Evolutionary conservation across 2,329 filamentous ascomycete species (phyloP), one percentile per base, ranked within the genome.

Genomic region (Arthrobotrys iridis): DNA sequence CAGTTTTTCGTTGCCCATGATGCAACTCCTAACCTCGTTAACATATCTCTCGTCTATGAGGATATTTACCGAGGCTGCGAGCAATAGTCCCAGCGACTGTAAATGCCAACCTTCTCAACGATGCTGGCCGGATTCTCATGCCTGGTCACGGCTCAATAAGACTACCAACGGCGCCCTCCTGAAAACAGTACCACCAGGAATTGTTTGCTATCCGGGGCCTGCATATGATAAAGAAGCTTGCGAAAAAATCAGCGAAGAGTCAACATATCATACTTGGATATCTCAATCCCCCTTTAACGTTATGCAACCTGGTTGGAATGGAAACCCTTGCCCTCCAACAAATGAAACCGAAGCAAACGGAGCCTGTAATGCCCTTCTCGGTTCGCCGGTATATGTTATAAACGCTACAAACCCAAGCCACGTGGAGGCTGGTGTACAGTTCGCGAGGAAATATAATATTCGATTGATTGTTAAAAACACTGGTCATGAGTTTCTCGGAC

Each of bases 401-500:
- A 76, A 80, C n/a, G 81, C 80, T 15, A 76, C 82, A 30, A 80
- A 77, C 1, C 74, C 79, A 1, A 57, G 77, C 20, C 77, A 83
- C 50, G 80, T 84, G 68, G 81, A 83, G 76, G 73, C 80, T n/a
- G 81, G 81, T 8, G 82, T 84, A 10, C 79, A 77, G 3, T 84
- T 83, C 67, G 82, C 80, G 1, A 79, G 76, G 20, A 72, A 76
- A 52, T 77, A 81, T 72, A 81, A 82, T 58, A 74, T 83, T 24
- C 79, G 81, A 2, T 77, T 82, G 3, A 78, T 77, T 28, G 80
- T 82, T 48, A 81, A 82, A 72, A 83, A 83, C 66, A 81, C 80
- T 0, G 82, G 82, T 1, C 82, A 82, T 68, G 81, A 82, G 60
- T 83, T 81, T 58, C 75, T 82, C 13, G 79, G 81, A 33, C 79